Evolutionary conservation across 306 rosid species (phyloP).

Genomic region (Cicer bijugum): DNA sequence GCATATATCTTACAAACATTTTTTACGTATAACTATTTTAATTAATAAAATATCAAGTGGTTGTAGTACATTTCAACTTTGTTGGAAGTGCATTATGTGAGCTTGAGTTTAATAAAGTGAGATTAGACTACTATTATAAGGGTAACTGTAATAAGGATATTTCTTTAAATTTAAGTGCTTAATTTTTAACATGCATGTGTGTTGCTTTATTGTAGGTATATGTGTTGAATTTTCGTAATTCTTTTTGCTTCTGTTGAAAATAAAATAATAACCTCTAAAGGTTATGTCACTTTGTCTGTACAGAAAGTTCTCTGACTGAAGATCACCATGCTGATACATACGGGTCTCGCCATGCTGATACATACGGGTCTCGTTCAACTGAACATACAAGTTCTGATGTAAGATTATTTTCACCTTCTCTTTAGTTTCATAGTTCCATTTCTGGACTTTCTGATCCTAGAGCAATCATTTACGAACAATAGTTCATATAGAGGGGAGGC

Average conservation of each 20-base stretch:
- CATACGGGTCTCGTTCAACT: constrained; percentile 45
- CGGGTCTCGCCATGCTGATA: constrained; percentile 42
- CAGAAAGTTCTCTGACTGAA: constrained; percentile 68
- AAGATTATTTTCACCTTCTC: constrained; percentile 40
- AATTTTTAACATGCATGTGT: not conserved
- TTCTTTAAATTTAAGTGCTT: constrained; percentile 7
- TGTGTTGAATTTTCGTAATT: not conserved
- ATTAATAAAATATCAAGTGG: not conserved
- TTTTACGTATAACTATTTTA: constrained; percentile 12
- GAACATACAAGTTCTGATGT: constrained; percentile 57
- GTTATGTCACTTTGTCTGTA: constrained; percentile 43
- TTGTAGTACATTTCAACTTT: not conserved
- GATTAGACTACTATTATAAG: not conserved
- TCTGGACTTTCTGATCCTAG: constrained; percentile 3
- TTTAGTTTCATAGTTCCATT: not conserved
- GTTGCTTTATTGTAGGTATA: constrained; percentile 15
- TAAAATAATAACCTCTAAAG: constrained; percentile 28
- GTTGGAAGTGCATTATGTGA: constrained; percentile 13
- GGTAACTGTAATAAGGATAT: not conserved
- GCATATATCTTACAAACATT: not conserved
- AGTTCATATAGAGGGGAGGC: constrained; percentile 6
- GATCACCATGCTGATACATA: constrained; percentile 49
- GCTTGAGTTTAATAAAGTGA: not conserved
- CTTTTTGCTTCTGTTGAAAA: constrained; percentile 30
- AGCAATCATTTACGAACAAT: not conserved